Evolutionary conservation across 257 asterid species (phyloP).

Genomic region (Ilex aquifolium): DNA sequence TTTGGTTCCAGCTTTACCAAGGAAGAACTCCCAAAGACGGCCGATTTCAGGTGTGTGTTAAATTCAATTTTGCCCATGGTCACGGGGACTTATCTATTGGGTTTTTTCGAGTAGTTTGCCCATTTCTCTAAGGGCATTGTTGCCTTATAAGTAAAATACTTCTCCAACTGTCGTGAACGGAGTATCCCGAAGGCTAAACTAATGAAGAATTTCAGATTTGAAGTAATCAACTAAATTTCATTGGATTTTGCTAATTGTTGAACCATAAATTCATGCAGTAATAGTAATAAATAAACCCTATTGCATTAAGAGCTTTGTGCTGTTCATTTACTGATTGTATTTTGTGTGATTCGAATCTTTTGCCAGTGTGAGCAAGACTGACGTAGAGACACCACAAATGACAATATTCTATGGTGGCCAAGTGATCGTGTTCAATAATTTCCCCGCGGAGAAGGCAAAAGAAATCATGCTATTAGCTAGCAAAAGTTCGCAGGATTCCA

Average conservation of each 20-base stretch:
- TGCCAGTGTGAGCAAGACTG: constrained; percentile 15
- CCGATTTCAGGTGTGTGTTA: constrained; percentile 4
- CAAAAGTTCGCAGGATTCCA: constrained; percentile 20
- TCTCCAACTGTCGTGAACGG: no score
- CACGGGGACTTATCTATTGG: no score
- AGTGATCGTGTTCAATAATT: constrained; percentile 25
- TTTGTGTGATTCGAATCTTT: background rate
- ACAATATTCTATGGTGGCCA: constrained; percentile 31
- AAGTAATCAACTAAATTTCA: no score
- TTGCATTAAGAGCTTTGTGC: background rate
- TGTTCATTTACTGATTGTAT: background rate
- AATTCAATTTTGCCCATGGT: background rate
- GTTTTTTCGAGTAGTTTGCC: no score
- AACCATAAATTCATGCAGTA: no score
- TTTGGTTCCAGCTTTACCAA: constrained; percentile 11
- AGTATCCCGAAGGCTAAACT: no score
- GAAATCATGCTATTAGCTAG: constrained; percentile 35
- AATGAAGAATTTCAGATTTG: no score
- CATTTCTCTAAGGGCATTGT: no score
- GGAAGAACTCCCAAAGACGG: constrained; percentile 21
- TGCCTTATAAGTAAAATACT: no score
- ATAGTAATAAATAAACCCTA: background rate
- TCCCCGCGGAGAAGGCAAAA: constrained; percentile 29
- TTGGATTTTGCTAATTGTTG: background rate
- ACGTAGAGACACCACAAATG: constrained; percentile 22